phyloP scores from a whole-genome alignment of 345 rosid genomes.

The Moricandia arvensis region DNA sequence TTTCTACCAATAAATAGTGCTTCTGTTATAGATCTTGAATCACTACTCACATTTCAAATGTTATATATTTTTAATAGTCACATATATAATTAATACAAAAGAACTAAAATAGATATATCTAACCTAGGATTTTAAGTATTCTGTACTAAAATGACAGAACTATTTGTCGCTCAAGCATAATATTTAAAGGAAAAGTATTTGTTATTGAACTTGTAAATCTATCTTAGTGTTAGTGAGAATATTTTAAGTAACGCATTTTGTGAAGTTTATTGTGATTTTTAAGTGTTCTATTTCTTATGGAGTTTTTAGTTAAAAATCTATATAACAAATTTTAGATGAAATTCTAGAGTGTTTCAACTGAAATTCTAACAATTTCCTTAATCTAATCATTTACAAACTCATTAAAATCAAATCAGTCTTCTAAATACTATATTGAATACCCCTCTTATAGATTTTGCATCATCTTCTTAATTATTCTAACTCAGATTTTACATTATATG shows the following conservation, averaged over 20 bases:
- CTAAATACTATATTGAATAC: not conserved
- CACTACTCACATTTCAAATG: not conserved
- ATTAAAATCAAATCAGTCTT: not conserved
- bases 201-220: not conserved
- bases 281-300: no score
- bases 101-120: not conserved
- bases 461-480: slow-evolving; percentile 5
- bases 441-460: not conserved
- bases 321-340: not conserved
- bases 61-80: not conserved
- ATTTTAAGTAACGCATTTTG: not conserved
- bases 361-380: not conserved
- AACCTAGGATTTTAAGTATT: not conserved
- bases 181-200: not conserved
- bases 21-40: not conserved
- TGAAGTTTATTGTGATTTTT: not conserved
- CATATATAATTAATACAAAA: not conserved
- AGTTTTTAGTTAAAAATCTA: no score
- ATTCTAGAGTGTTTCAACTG: not conserved
- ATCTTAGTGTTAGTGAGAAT: not conserved
- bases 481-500: not conserved
- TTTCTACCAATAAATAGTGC: not conserved
- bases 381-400: not conserved
- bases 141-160: not conserved
- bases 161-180: not conserved